Evolutionary conservation across 208 protist species (phyloP), one percentile per base, ranked within the genome.

Genomic region (Crithidia expoeki): DNA sequence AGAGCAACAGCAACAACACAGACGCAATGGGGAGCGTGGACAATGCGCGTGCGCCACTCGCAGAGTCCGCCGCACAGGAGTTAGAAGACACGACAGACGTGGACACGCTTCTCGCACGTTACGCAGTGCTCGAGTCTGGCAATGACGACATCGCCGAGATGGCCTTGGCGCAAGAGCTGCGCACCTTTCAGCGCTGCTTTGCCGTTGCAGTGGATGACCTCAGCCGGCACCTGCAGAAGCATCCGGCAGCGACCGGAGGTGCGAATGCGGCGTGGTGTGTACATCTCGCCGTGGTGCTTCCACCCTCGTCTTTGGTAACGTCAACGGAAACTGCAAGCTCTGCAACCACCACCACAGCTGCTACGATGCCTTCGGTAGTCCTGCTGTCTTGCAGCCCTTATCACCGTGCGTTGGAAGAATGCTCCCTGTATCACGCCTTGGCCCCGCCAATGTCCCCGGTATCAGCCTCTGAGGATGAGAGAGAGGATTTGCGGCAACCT

Each of bases 371-470:
- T 10, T 40, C 62, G 28, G 85, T 79, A n/a, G 69, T 80, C 61
- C 67, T 92, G 56, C 83, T 95, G 1, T 94, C 88, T 1, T 74
- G 84, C 27, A 72, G 52, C 5, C 66, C 86, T 21, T 93, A 90
- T 42, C 71, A 82, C 42, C 62, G 42, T 1, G 84, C 86, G 10
- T 33, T 91, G 47, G 85, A 93, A 77, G 87, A 91, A 67, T 90
- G 80, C 38, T 42, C 84, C 5, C 51, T 93, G 68, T 87, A 90
- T 63, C 56, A 57, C 21, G 61, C 72, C 34, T 49, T 62, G 11
- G 46, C 64, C 19, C 70, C 62, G 23, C 38, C 64, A 0, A 30
- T 42, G 46, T 36, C 72, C 17, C 2, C 52, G 30, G 14, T 33
- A 21, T n/a, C 27, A 16, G 21, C 27, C n/a, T 30, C 51, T 2